Base-by-base conservation (phyloP, 2,329 filamentous ascomycete species). In the Boeremia exigua region DNA sequence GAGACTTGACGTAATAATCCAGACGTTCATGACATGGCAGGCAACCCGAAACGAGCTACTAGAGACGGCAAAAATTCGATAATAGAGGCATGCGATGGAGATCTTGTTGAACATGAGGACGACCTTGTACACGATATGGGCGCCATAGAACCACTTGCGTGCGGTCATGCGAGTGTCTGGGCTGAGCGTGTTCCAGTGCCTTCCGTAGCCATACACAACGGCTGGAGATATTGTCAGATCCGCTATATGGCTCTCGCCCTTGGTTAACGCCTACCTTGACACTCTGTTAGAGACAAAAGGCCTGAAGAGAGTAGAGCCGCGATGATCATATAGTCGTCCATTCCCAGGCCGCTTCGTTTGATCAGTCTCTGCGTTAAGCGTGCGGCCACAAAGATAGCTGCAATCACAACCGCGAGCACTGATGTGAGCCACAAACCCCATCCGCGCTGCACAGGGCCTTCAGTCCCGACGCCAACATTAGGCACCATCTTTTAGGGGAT, bases 81-180 rank as follows among this genome's bases (percentile, higher is more conserved):
- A 65, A 56, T 75, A 74, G 8, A 72, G 65, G 23, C 65, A 65
- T 8, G 73, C 60, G 27, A 75, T 68, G 3, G 71, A 71, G 6
- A 70, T 62, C 55, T 76, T 76, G 56, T 69, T 74, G 37, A 74
- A 62, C 54, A 65, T 69, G 30, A 77, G 59, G 6, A 70, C 72
- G 17, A 74, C 56, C 50, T 77, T 76, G 63, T 77, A 78, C 19
- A 76, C 57, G n/a, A 69, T 63, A 32, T 74, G 66, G 27, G 68
- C 68, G 40, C 65, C 65, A 51, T 70, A 73, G 58, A 71, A 72
- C 67, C 68, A 67, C 43, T 63, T 62, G 28, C 62, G 59, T 9
- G 64, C 65, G 15, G 42, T 61, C 11, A 67, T 51, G 11, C 60
- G 60, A n/a, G 51, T 51, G 10, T 60, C 58, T 2, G 36, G 37